Base-by-base conservation (phyloP, 352 stramenopile species). In the Plasmopara muralis region DNA sequence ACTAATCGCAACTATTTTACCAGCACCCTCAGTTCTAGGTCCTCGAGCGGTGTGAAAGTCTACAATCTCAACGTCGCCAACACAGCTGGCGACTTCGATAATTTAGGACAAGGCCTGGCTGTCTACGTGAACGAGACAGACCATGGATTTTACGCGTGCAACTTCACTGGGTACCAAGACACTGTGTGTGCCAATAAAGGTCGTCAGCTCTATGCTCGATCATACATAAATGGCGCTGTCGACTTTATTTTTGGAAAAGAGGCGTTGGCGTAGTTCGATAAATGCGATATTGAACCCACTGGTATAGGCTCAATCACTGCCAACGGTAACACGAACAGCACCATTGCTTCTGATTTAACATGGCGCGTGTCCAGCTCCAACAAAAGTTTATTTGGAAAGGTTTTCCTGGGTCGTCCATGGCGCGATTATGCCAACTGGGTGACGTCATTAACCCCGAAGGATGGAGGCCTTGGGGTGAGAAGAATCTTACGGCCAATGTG, bases 21-120 rank as follows among this genome's bases (percentile, higher is more conserved):
- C 2, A 54, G 13, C 12, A 54, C 39, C 0, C 5, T 57, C 18
- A 14, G 30, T 6, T 37, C 47, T 29, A 55, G 47, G 30, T 55
- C 48, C 9, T 25, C 12, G 6, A 55, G 48, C 15, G 49, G 49
- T 10, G 40, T 57, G 29, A 57, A 43, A 41, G 42, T 47, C 3
- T 61, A 61, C 41, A 61, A 61, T 40, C 6, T 61, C 18, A 61
- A 61, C 41, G 18, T 56, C n/a, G 54, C 54, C 34, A 61, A 61
- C 40, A 50, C 54, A 4, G 41, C 46, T 9, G 47, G 47, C 7
- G 38, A 38, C 6, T 39, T 49, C 5, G 14, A 28, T 9, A 6
- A 56, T 8, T 14, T 51, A 35, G 54, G 54, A 5, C 54, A 61
- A 30, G 54, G 45, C 4, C 46, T 60, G 4, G 46, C 53, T 5